Percentiles rank a stretch among this genome's conserved stretches.
Evolutionary conservation across 306 rosid genomes (phyloP).

Genomic region (Trifolium repens): DNA sequence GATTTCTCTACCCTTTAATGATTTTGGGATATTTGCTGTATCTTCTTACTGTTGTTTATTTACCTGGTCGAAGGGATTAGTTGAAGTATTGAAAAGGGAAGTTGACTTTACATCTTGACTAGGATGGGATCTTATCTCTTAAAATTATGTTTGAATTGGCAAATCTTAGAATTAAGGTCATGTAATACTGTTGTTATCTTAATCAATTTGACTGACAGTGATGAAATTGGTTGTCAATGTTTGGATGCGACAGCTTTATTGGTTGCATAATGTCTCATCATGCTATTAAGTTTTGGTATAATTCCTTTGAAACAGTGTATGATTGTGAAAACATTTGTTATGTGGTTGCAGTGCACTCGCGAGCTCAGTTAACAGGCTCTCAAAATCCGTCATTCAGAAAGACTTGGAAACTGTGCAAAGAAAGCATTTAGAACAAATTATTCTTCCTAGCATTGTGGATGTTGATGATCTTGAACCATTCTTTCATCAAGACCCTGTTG

Average conservation of each 20-base stretch:
- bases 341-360: slow-evolving; percentile 64
- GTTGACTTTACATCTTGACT: slow-evolving; percentile 28
- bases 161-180: slow-evolving; percentile 25
- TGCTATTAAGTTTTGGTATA: slow-evolving; percentile 29
- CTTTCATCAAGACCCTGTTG: slow-evolving; percentile 62
- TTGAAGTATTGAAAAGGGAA: slow-evolving; percentile 14
- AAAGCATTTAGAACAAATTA: slow-evolving; percentile 68
- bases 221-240: slow-evolving; percentile 29
- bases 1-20: neutral
- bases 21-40: slow-evolving; percentile 17
- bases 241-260: slow-evolving; percentile 34
- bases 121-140: slow-evolving; percentile 26
- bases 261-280: slow-evolving; percentile 24
- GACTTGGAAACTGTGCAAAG: slow-evolving; percentile 82
- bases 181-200: slow-evolving; percentile 16
- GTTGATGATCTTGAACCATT: slow-evolving; percentile 63
- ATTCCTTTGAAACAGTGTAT: slow-evolving; percentile 41
- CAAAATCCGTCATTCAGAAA: slow-evolving; percentile 70
- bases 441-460: slow-evolving; percentile 78
- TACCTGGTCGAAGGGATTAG: neutral
- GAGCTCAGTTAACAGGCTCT: slow-evolving; percentile 62
- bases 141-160: slow-evolving; percentile 28
- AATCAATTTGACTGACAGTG: slow-evolving; percentile 7
- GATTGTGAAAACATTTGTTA: slow-evolving; percentile 46
- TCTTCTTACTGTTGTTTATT: neutral